Base-by-base conservation (phyloP, 768 basidiomycete genomes). In the Tylopilus sp. region DNA sequence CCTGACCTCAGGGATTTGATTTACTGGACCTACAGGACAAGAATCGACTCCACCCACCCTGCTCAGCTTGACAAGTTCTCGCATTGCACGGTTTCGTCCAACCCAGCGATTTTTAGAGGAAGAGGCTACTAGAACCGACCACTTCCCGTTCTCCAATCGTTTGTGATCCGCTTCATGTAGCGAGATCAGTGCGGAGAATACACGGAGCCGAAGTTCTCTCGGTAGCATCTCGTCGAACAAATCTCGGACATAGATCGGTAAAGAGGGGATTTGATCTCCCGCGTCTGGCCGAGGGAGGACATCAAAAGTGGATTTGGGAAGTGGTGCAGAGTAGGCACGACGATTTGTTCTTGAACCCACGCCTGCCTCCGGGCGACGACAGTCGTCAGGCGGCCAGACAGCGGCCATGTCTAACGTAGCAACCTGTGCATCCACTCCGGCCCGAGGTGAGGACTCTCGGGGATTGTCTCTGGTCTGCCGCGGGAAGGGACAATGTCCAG, bases 31-130 rank as follows among this genome's bases (percentile, higher is more conserved):
- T 28, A 48, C n/a, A 40, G 47, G 40, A 55, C 30, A 56, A 44
- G 33, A 63, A 48, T 44, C 41, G 36, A 53, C 9, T 57, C 52
- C 54, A 73, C 83, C 70, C 69, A 95, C 92, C 75, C 88, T 78
- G 66, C 84, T 83, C 49, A 94, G 61, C 68, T 80, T 88, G 60
- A 94, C 77, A 39, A 95, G 72, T 66, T 94, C 91, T 56, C 87
- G 73, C 45, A 88, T 64, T 2, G 88, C 93, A 57, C 76, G 82
- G 47, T 87, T 81, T 53, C 76, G 75, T 6, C 93, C 93, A 11
- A 86, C 78, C 88, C 90, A 93, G 59, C 79, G 80, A 48, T 77
- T 76, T 60, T 75, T 81, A 2, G 77, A 76, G 7, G 82, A 82
- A 3, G 76, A 71, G 0, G 91, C 88, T 53, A 75, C 83, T 13